Evolutionary conservation across 371 early-diverging fungal genomes (phyloP), one percentile per base, ranked within the genome.

Genomic region (Lichtheimia ornata): DNA sequence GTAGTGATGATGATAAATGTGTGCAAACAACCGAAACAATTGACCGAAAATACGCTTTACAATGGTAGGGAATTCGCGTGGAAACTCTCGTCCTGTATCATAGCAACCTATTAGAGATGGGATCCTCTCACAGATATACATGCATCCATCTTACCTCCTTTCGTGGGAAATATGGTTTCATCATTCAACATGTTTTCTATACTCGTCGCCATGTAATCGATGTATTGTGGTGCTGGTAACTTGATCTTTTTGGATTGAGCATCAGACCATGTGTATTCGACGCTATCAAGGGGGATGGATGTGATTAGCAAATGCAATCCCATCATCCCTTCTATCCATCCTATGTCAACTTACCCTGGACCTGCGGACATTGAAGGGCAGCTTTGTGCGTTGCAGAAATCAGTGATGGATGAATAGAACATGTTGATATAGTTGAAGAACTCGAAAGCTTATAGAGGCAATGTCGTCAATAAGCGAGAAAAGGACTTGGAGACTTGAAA

Each of bases 1-100:
- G 61, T 92, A 95, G 68, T 98, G 98, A n/a, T 85, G 69, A 73
- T 93, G 91, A 73, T 94, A 98, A 45, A 98, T 91, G 72, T 98
- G 98, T 2, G 92, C 95, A 69, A 96, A 87, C 14, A 98, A 83
- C 56, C 97, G 90, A 69, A 94, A 91, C 55, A 96, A 72, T 55
- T 96, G 95, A 60, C 88, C 87, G 74, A 87, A 88, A 56, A 96
- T 92, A 15, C 76, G 74, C 50, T 84, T 79, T 24, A 94, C 76
- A 2, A 86, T 87, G 7, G 71, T 64, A 20, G 77, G 79, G 66
- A 96, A 92, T 30, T 94, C 91, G 47, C 75, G 73, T 30, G 97
- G 94, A 66, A 97, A 97, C 9, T 92, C 91, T 27, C 77, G 77
- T 2, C 84, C 84, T 83, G 58, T 14, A 22, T 13, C 4, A 49